Evolutionary conservation across 805 yeast species (phyloP).

Genomic region (Candida ipomoeae): DNA sequence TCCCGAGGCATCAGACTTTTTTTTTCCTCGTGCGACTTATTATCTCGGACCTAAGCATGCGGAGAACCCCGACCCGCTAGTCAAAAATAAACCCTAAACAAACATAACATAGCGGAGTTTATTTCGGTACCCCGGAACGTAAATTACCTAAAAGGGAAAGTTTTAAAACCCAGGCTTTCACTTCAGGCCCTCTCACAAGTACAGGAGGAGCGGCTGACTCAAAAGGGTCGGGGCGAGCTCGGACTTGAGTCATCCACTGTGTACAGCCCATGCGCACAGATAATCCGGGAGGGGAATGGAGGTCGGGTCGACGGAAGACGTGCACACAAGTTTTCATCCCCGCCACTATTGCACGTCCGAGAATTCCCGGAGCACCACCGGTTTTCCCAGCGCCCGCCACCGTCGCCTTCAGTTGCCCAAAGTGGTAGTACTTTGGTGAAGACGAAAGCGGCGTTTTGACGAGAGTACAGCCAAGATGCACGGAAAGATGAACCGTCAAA

Average conservation of each 20-base stretch:
- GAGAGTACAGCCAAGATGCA: no score
- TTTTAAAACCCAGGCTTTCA: no score
- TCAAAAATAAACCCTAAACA: not conserved
- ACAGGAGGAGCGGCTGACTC: constrained; percentile 6
- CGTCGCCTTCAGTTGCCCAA: no score
- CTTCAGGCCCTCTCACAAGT: no score
- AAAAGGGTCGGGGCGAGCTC: constrained; percentile 15
- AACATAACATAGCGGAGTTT: not conserved
- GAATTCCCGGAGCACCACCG: not conserved
- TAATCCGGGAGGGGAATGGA: constrained; percentile 5
- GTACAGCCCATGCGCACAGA: constrained; percentile 5
- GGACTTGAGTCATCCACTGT: constrained; percentile 17
- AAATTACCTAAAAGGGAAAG: no score
- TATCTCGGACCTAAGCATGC: not conserved
- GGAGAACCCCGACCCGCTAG: not conserved
- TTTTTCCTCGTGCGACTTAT: constrained; percentile 2
- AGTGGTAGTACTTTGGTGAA: no score
- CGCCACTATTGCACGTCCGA: constrained; percentile 9
- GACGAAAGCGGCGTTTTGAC: no score
- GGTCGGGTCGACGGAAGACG: constrained; percentile 7
- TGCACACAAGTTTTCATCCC: constrained; percentile 7
- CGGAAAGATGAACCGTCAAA: no score
- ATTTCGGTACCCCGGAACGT: not conserved
- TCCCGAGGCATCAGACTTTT: not conserved
- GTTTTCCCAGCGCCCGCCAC: no score